Base-by-base conservation (phyloP, 441 rosid genomes). In the Populus hybrid region DNA sequence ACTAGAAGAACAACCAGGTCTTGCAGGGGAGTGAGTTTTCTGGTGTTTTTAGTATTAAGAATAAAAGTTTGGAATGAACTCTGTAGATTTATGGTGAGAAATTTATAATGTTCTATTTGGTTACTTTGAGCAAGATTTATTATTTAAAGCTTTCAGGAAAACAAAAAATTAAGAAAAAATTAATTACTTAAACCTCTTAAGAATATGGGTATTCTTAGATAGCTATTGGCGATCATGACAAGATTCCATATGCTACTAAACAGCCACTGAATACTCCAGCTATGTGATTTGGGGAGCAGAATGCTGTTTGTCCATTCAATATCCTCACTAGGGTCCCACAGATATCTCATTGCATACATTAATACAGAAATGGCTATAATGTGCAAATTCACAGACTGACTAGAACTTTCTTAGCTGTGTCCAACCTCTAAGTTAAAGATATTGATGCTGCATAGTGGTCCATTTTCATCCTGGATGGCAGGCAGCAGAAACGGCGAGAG, bases 401-500 rank as follows among this genome's bases (percentile, higher is more conserved):
- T 7, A 26, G 36, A 26, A 65, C 57, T 36, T n/a, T 6, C 7
- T 26, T 68, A 14, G 35, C 0, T 38, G 5, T 46, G 24, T 6
- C 14, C 28, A 70, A 59, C 71, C 19, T 40, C 6, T 0, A 2
- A 38, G 26, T 66, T 36, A 2, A 59, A 68, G 61, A 35, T 46
- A 24, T 66, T 75, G 36, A 38, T 78, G 21, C 67, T 74, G 63
- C 38, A 69, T 78, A 2, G 34, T 30, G 34, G 30, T 70, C 21
- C 4, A 23, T 69, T 69, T 53, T 71, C 42, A n/a, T 74, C 63
- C 12, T 21, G 30, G 59, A 76, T 83, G 70, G 73, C 90, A 95
- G 98, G 75, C 97, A 92, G 82, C 99, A 95, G 83, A 89, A 91
- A 81, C 88, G 95, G 81, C 88, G 97, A 77, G 98, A 92, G 79